Conservation (phyloP, 768 basidiomycete genomes). For the Leccinum ochraceum region DNA sequence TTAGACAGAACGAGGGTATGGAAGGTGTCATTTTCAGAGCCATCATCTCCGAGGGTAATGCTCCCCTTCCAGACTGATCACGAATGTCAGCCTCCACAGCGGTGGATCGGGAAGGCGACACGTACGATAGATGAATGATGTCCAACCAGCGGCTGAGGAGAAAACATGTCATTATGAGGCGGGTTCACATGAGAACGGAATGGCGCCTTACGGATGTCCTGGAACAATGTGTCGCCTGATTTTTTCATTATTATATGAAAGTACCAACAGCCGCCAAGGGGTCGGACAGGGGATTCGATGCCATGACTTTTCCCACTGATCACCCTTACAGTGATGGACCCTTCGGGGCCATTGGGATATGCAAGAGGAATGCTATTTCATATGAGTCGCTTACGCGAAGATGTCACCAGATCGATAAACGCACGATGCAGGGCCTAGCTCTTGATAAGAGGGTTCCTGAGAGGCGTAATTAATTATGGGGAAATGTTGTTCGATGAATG, state of each 20-base stretch:
- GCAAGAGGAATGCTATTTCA: slow-evolving; percentile 64
- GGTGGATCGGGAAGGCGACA: neutral
- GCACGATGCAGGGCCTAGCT: slow-evolving; percentile 65
- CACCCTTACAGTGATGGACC: slow-evolving; percentile 72
- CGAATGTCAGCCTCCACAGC: slow-evolving; percentile 4
- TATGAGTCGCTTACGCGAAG: neutral
- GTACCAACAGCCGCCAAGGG: slow-evolving; percentile 93
- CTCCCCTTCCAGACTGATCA: slow-evolving; percentile 47
- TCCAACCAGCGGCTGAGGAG: slow-evolving; percentile 77
- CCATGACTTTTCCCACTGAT: slow-evolving; percentile 91
- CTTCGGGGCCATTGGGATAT: slow-evolving; percentile 68
- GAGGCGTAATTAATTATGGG: neutral
- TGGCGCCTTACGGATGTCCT: slow-evolving; percentile 69
- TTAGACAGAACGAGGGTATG: slow-evolving; percentile 85
- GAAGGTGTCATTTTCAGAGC: slow-evolving; percentile 52
- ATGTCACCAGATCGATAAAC: slow-evolving; percentile 19
- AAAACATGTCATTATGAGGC: neutral
- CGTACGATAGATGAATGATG: slow-evolving; percentile 82
- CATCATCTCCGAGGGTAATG: slow-evolving; percentile 57
- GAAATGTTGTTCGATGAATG: neutral
- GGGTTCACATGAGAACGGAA: neutral
- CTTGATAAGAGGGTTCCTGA: slow-evolving; percentile 82
- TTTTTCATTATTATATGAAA: slow-evolving; percentile 74
- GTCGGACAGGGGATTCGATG: slow-evolving; percentile 83
- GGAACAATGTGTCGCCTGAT: slow-evolving; percentile 66